Base-by-base conservation (phyloP, 257 asterid genomes). In the Ophiorrhiza pumila region DNA sequence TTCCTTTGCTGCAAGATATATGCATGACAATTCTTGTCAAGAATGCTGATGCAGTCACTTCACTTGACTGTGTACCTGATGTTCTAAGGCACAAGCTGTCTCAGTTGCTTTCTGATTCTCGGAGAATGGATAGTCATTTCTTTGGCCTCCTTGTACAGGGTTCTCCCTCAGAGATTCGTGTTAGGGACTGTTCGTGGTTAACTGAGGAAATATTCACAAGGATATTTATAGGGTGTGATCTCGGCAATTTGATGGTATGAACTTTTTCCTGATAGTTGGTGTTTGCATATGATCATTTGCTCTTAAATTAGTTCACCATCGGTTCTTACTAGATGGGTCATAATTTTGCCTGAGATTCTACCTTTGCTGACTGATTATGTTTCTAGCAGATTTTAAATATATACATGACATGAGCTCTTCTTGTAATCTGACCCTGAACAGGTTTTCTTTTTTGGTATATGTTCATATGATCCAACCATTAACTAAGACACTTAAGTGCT, bases 161-260 rank as follows among this genome's bases (percentile, higher is more conserved):
- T 64, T 81, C 86, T 73, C 98, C 97, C 45, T 84, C 95, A 50
- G 97, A 94, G 91, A 84, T 94, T 64, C 91, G 87, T 57, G 4
- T 94, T 55, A 76, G 86, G 84, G 96, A 91, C 59, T 91, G 98
- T 80, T 94, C 98, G 5, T 94, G 97, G 98, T 75, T 94, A 73
- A 75, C 90, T 34, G 98, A 94, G 82, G 96, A 90, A 27, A 80
- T 76, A 29, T 88, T 94, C 79, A 75, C 70, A 25, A 81, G 76
- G 84, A 72, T 69, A 75, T 90, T 91, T 83, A 81, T 83, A 81
- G 85, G 85, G 65, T 78, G 87, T 63, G 71, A 84, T 59, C 71
- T 83, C 76, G 86, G 83, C 87, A 88, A 83, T 79, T 70, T 94
- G 86, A 81, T 43, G 85, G 98, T 94, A 70, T 8, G 82, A 4